Evolutionary conservation across 176 grass and related monocot genomes (phyloP), one percentile per base, ranked within the genome.

Genomic region (Melocanna baccifera): DNA sequence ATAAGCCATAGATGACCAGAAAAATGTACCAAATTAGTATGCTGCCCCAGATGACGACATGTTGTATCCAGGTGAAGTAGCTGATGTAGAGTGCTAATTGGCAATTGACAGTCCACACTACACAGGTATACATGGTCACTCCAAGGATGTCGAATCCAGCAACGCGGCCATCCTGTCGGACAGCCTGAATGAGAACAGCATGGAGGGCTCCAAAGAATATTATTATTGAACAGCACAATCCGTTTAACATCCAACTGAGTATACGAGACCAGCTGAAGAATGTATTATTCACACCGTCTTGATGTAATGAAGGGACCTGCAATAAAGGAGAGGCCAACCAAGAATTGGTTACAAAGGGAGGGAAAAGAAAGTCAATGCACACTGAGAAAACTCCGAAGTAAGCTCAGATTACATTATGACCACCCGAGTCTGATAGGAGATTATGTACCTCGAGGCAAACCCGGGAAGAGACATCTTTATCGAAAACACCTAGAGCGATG

Each of bases 21-120:
- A 97, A 94, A 46, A 73, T 40, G 34, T 94, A 94, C 95, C 95
- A 97, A 65, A 94, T 46, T 32, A 76, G 79, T 86, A 97, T 90
- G 69, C 95, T 90, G 22, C 87, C 90, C 95, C 92, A 97, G 75
- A 97, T 93, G 75, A 94, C 86, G 29, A 94, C 73, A 75, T 97
- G 95, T 1, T 97, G 95, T 77, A 97, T 94, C 52, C 92, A 72
- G 53, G 95, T 97, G 71, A 97, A 93, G 77, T 97, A 94, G 84
- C 76, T 83, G 73, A 97, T 88, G 52, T 91, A 94, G 37, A 97
- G 86, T 46, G 88, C 95, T 76, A 97, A 71, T 46, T 94, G 95
- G 67, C 92, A 93, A 78, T 97, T 97, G 62, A 97, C 95, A 1
- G 94, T 90, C 95, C 95, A 97, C 26, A 97, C 87, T 5, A 97